phyloP scores from a whole-genome alignment of 768 basidiomycete species.

The Cantharellus anzutake region DNA sequence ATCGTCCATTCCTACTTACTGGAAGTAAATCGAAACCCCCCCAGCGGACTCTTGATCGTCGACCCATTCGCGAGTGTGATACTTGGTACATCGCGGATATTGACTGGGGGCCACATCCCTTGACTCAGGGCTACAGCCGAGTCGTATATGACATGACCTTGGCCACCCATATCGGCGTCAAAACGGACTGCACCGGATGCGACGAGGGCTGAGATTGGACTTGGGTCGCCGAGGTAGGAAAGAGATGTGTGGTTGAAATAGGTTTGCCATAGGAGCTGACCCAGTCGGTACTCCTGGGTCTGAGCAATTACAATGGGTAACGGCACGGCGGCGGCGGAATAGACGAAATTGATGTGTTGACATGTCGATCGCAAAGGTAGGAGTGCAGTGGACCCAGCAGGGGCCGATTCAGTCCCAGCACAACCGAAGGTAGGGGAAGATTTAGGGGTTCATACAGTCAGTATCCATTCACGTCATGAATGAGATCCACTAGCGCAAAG shows the following conservation, averaged over 20 bases:
- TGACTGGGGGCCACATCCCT: conserved; percentile 39
- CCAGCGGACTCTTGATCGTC: conserved; percentile 34
- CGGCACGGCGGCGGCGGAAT: too few relatives aligned
- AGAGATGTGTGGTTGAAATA: conserved; percentile 38
- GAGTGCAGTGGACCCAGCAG: too few relatives aligned
- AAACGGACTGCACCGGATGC: conserved; percentile 54
- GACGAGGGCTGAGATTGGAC: conserved; percentile 16
- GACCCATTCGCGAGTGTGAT: conserved; percentile 50
- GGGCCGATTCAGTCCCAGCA: too few relatives aligned
- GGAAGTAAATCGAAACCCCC: conserved; percentile 71
- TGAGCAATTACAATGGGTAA: conserved; percentile 10
- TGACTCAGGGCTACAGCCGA: conserved; percentile 50
- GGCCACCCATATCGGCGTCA: conserved; percentile 50
- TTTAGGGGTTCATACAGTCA: too few relatives aligned
- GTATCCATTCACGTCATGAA: too few relatives aligned
- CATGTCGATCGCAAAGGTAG: too few relatives aligned
- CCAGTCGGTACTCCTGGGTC: conserved; percentile 41
- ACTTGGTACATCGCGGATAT: conserved; percentile 22
- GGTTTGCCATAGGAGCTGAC: conserved; percentile 28
- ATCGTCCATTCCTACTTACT: conserved; percentile 16
- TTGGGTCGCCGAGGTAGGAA: conserved; percentile 28
- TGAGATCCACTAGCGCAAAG: not conserved
- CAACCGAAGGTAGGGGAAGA: too few relatives aligned
- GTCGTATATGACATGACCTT: conserved; percentile 46
- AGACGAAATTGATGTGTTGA: too few relatives aligned